Evolutionary conservation across 441 rosid genomes (phyloP).

Genomic region (Croton laevigatus): DNA sequence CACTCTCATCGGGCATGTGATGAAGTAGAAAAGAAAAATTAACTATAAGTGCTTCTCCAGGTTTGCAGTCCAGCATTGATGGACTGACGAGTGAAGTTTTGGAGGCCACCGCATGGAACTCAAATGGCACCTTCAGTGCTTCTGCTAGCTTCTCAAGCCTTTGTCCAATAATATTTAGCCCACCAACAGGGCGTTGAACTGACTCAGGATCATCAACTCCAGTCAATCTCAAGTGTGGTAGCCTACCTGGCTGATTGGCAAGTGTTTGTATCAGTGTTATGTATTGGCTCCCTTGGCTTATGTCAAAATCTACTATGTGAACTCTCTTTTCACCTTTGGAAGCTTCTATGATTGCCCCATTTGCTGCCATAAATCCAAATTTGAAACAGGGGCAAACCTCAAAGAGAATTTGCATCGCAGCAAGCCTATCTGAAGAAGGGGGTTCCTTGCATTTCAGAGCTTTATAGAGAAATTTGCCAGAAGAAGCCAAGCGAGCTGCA

Average conservation of each 20-base stretch:
- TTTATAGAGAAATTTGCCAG: conserved; percentile 81
- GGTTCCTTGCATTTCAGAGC: conserved; percentile 98
- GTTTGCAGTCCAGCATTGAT: conserved; percentile 52
- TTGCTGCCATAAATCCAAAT: conserved; percentile 92
- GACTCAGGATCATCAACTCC: conserved; percentile 98
- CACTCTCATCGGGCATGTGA: conserved; percentile 99
- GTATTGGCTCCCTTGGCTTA: conserved; percentile 96
- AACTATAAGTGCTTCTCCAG: conserved; percentile 74
- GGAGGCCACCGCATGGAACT: conserved; percentile 71
- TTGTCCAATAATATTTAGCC: conserved; percentile 67
- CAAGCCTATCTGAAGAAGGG: conserved; percentile 89
- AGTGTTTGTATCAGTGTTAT: conserved; percentile 73
- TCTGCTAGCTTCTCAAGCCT: conserved; percentile 81
- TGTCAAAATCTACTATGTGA: conserved; percentile 89
- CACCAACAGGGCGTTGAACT: conserved; percentile 81
- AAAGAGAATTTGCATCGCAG: conserved; percentile 98
- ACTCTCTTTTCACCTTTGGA: conserved; percentile 69
- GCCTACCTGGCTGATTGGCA: conserved; percentile 47
- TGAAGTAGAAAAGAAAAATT: conserved; percentile 98
- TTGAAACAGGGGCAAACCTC: conserved; percentile 98
- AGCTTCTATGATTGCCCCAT: conserved; percentile 83
- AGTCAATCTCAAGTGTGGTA: conserved; percentile 68
- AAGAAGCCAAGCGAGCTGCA: conserved; percentile 90
- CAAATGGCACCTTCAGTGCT: conserved; percentile 59
- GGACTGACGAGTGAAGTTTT: conserved; percentile 72